Evolutionary conservation across 768 basidiomycete genomes (phyloP), one percentile per base, ranked within the genome.

Genomic region (Stropharia rugosoannulata): DNA sequence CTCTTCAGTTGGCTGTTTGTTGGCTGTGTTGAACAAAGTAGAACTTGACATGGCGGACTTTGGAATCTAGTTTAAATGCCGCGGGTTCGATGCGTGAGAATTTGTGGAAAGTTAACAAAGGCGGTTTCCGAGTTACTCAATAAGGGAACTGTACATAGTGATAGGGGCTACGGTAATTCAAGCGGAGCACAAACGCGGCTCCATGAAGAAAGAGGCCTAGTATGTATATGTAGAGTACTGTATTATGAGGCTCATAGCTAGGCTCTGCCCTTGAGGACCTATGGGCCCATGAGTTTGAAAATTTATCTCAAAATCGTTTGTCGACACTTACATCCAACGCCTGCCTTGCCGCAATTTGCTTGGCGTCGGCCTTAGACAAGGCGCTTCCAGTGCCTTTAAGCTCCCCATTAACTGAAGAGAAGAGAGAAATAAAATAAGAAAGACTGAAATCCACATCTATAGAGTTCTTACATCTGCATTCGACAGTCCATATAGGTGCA

Each of bases 391-490:
- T 72, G 29, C 84, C 86, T 66, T 73, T 75, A 7, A 74, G 68
- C 54, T 74, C 67, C 6, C 78, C 81, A 29, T 68, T 60, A 39
- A 86, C 85, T 86, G 13, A 18, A 56, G 10, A 49, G 27, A 15
- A 32, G 46, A 25, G 46, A 25, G 27, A 25, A 27, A 54, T 7
- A 58, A 29, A 2, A 15, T n/a, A 39, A 4, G 15, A 10, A 32
- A 49, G 55, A 57, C 53, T 51, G 38, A 2, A 22, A 47, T 41
- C 22, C 12, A 9, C 27, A 36, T 13, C 43, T 47, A 49, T 19
- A 19, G 22, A 27, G 10, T 13, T 40, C 81, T 61, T 60, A 86
- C 86, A 73, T 70, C 82, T 85, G 68, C 83, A 87, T 18, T 75
- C 66, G n/a, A 74, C 66, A 9, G 74, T 81, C 86, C 86, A 89